These are phyloP conservation scores for Chlorophyllum brunneum DNA, from an alignment of 768 basidiomycete species.

Conservation along the genomic window DNA sequence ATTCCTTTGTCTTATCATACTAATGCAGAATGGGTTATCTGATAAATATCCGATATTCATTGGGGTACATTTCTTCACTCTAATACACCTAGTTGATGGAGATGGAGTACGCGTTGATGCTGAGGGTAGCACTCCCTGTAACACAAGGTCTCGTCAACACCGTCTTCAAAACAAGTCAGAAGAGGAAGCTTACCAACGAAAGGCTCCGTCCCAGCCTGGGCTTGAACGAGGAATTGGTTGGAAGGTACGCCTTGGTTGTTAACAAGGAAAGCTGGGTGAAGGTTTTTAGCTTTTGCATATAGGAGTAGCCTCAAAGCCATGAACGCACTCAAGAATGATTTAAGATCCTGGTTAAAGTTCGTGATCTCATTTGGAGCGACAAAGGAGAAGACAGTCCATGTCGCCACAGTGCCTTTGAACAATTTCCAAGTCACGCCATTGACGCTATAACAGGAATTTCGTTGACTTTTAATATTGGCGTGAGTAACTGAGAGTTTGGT, in stretches of 20 bases:
- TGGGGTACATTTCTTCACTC: too few relatives aligned
- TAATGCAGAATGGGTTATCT: neutral
- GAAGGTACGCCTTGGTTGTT: conserved; percentile 27
- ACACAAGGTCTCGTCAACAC: neutral
- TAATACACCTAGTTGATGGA: conserved; percentile 27
- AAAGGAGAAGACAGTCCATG: conserved; percentile 32
- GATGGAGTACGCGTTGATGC: conserved; percentile 26
- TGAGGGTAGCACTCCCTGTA: conserved; percentile 28
- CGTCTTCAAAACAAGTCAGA: neutral
- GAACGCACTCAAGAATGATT: conserved; percentile 28
- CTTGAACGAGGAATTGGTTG: conserved; percentile 30
- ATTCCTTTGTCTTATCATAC: too few relatives aligned
- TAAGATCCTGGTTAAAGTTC: conserved; percentile 30
- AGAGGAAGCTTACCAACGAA: conserved; percentile 23
- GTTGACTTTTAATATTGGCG: neutral
- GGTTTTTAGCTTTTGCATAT: neutral
- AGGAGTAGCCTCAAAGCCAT: neutral
- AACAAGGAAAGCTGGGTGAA: conserved; percentile 24
- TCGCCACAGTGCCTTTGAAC: conserved; percentile 28
- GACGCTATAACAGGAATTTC: conserved; percentile 10
- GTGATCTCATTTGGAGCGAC: conserved; percentile 31
- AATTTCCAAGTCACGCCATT: conserved; percentile 27
- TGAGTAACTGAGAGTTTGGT: neutral
- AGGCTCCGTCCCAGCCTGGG: conserved; percentile 32
- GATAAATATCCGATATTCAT: too few relatives aligned